Percentiles rank a stretch among this genome's conserved stretches.
phyloP scores from a whole-genome alignment of 352 stramenopile genomes.

The Phytophthora pisi region DNA sequence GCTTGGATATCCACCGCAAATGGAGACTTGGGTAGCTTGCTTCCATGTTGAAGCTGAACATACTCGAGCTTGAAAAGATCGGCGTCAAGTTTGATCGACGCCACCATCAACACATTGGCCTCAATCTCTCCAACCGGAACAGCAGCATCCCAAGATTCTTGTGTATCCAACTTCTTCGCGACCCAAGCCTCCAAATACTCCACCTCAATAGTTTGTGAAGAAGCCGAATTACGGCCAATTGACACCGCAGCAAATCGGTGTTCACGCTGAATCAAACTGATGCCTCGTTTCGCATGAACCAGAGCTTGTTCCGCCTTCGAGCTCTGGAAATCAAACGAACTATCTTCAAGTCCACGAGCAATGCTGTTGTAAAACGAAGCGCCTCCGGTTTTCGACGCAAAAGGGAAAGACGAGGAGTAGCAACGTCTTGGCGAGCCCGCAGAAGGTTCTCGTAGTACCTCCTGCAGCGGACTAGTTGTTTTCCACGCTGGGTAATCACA shows the following conservation, averaged over 20 bases:
- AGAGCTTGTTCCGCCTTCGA: conserved; percentile 16
- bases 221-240: conserved; percentile 14
- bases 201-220: conserved; percentile 17
- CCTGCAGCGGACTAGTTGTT: conserved; percentile 20
- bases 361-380: conserved; percentile 21
- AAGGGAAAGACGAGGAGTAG: conserved; percentile 47
- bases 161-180: background rate
- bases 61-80: conserved; percentile 26
- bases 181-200: conserved; percentile 32
- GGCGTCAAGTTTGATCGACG: conserved; percentile 13
- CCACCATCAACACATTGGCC: conserved; percentile 20
- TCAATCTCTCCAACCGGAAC: conserved; percentile 10
- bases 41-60: conserved; percentile 20
- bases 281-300: background rate
- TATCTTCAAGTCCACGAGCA: background rate
- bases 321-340: background rate
- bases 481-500: conserved; percentile 40
- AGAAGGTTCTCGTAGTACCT: conserved; percentile 7
- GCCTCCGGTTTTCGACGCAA: conserved; percentile 6
- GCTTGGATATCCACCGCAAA: conserved; percentile 13
- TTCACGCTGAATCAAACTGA: background rate
- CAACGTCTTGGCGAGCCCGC: conserved; percentile 19
- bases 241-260: conserved; percentile 14
- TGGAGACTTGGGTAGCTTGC: conserved; percentile 2
- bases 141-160: conserved; percentile 8